These are phyloP conservation scores for Glycine tomentella DNA, from an alignment of 306 rosid species.

Conservation along the genomic window DNA sequence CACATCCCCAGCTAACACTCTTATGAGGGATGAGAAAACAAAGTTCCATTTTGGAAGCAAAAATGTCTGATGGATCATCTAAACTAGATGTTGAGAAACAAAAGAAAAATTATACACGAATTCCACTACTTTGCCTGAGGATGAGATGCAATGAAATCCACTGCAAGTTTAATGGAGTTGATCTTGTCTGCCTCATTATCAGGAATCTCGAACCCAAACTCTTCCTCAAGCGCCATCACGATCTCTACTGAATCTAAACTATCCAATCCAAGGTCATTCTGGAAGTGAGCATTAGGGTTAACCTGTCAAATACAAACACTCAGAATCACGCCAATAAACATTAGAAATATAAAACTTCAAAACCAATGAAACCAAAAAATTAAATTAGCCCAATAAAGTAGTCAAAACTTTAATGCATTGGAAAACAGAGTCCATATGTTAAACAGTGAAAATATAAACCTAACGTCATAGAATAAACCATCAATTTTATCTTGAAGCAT, in stretches of 20 bases:
- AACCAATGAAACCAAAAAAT: not conserved
- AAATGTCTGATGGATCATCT: slow-evolving; percentile 39
- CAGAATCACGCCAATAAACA: not conserved
- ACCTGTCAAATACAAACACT: slow-evolving; percentile 59
- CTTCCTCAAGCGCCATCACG: slow-evolving; percentile 99
- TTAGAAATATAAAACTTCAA: not conserved
- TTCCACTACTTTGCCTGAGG: slow-evolving; percentile 86
- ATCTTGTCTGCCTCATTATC: slow-evolving; percentile 97
- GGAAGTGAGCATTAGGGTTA: slow-evolving; percentile 80
- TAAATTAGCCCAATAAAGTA: not conserved
- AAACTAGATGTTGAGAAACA: slow-evolving; percentile 48
- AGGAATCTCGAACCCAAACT: slow-evolving; percentile 96
- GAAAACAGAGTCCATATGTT: not conserved
- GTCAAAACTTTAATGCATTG: not conserved
- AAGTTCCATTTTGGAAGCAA: not conserved
- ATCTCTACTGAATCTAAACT: slow-evolving; percentile 94
- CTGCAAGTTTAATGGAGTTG: slow-evolving; percentile 77
- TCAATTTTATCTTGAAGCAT: no score
- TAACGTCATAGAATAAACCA: not conserved
- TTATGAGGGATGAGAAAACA: slow-evolving; percentile 37
- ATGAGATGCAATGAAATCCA: slow-evolving; percentile 93
- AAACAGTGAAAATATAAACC: not conserved
- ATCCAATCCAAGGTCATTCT: slow-evolving; percentile 93
- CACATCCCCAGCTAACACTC: slow-evolving; percentile 54
- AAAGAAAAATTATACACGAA: slow-evolving; percentile 47